phyloP scores from a whole-genome alignment of 1,284 basidiomycete genomes.

The Taiwanofungus camphoratus region DNA sequence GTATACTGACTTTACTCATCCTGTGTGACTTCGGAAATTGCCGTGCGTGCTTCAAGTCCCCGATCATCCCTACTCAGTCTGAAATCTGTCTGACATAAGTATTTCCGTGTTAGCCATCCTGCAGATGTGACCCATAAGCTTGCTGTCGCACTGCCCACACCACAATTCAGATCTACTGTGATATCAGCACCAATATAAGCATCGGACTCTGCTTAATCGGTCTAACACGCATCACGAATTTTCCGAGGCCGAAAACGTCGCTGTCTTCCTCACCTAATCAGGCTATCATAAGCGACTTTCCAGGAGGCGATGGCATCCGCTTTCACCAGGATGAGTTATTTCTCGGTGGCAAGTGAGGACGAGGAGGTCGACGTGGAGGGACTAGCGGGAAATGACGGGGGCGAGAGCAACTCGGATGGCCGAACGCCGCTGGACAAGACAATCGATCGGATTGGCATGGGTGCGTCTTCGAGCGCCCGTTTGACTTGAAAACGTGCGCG shows the following conservation, averaged over 20 bases:
- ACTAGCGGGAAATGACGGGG: conserved; percentile 21
- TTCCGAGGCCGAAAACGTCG: background rate
- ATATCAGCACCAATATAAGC: too few species aligned
- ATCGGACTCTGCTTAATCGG: too few species aligned
- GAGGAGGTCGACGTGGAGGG: conserved; percentile 17
- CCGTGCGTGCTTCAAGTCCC: too few species aligned
- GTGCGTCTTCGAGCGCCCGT: conserved; percentile 30
- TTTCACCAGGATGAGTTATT: conserved; percentile 21
- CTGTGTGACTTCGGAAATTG: too few species aligned
- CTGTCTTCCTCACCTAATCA: background rate
- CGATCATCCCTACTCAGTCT: too few species aligned
- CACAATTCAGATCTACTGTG: too few species aligned
- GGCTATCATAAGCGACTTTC: background rate
- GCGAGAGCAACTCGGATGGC: conserved; percentile 37
- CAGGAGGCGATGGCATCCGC: conserved; percentile 6
- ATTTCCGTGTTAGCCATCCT: too few species aligned
- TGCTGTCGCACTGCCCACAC: too few species aligned
- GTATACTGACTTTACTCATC: too few species aligned
- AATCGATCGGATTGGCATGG: conserved; percentile 88
- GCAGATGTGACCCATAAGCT: too few species aligned
- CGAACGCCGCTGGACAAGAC: conserved; percentile 78
- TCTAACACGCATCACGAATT: too few species aligned
- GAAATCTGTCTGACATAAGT: too few species aligned
- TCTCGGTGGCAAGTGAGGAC: conserved; percentile 15
- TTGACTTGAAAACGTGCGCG: conserved; percentile 8